Percentiles rank a stretch among this genome's conserved stretches.
These are phyloP conservation scores for Fragaria ananassa DNA, from an alignment of 306 rosid genomes.

Conservation along the genomic window DNA sequence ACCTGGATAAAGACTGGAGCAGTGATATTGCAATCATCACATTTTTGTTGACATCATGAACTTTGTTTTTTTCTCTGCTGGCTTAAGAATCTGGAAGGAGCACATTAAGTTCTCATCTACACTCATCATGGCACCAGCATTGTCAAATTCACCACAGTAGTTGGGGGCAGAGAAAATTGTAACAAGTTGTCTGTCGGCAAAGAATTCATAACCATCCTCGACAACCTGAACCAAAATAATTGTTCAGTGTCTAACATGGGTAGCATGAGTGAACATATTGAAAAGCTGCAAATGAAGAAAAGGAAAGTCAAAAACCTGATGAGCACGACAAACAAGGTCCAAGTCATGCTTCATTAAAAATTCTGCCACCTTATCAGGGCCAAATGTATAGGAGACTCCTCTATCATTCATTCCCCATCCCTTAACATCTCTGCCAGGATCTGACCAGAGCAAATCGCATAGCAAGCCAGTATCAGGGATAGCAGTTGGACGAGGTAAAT, in stretches of 20 bases:
- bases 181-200: conserved; percentile 84
- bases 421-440: conserved; percentile 80
- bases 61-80: conserved; percentile 70
- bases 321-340: conserved; percentile 92
- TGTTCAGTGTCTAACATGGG: conserved; percentile 27
- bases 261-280: conserved; percentile 7
- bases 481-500: conserved; percentile 65
- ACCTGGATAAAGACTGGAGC: conserved; percentile 44
- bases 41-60: conserved; percentile 52
- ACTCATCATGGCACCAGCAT: conserved; percentile 96
- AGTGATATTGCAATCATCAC: conserved; percentile 37
- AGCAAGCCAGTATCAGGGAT: conserved; percentile 89
- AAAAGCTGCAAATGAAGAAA: not conserved
- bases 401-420: conserved; percentile 99
- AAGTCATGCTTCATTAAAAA: conserved; percentile 73
- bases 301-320: conserved; percentile 55
- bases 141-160: conserved; percentile 90
- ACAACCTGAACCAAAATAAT: conserved; percentile 55
- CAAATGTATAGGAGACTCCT: conserved; percentile 92
- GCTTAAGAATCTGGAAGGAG: conserved; percentile 91
- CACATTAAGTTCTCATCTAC: conserved; percentile 87
- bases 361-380: conserved; percentile 83
- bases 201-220: conserved; percentile 93
- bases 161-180: conserved; percentile 89
- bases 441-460: conserved; percentile 96